These are phyloP conservation scores for Pyrenula aspistea DNA, from an alignment of 495 filamentous ascomycete species.

Conservation along the genomic window DNA sequence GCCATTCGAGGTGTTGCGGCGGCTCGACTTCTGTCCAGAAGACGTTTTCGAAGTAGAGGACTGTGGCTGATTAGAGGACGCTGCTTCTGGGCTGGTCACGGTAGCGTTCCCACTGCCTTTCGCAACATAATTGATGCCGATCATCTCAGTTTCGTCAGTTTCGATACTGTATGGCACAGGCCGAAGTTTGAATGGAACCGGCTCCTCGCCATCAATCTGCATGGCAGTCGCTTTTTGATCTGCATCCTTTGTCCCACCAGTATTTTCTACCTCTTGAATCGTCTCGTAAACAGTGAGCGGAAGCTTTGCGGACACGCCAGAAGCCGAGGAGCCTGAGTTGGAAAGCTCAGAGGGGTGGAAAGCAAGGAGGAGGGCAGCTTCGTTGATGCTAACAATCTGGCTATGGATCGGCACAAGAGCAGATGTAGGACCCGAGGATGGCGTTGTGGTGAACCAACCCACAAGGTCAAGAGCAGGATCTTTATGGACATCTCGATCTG, in stretches of 20 bases:
- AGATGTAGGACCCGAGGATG: constrained; percentile 55
- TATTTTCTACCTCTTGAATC: constrained; percentile 54
- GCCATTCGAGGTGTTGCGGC: not conserved
- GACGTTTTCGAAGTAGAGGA: constrained; percentile 3
- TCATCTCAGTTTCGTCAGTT: constrained; percentile 95
- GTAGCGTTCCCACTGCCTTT: constrained; percentile 69
- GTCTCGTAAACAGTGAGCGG: constrained; percentile 86
- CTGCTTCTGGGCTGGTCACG: constrained; percentile 24
- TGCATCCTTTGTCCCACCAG: constrained; percentile 23
- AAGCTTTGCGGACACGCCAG: constrained; percentile 54
- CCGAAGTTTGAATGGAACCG: constrained; percentile 53
- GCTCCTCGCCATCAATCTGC: constrained; percentile 55
- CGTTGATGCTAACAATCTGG: constrained; percentile 65
- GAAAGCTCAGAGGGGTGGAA: constrained; percentile 59
- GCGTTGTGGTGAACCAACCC: constrained; percentile 85
- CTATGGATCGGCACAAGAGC: constrained; percentile 62
- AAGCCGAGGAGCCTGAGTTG: constrained; percentile 23
- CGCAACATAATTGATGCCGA: constrained; percentile 83
- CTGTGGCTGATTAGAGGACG: constrained; percentile 1
- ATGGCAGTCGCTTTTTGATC: constrained; percentile 38
- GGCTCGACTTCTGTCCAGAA: constrained; percentile 4
- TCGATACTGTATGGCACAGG: constrained; percentile 80
- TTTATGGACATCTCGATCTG: constrained; percentile 86
- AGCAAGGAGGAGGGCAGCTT: constrained; percentile 74
- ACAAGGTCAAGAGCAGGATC: constrained; percentile 72